Percentiles rank a stretch among this genome's conserved stretches.
Conservation (phyloP, 1,139 yeast genomes). For the Debaryomyces fabryi region DNA sequence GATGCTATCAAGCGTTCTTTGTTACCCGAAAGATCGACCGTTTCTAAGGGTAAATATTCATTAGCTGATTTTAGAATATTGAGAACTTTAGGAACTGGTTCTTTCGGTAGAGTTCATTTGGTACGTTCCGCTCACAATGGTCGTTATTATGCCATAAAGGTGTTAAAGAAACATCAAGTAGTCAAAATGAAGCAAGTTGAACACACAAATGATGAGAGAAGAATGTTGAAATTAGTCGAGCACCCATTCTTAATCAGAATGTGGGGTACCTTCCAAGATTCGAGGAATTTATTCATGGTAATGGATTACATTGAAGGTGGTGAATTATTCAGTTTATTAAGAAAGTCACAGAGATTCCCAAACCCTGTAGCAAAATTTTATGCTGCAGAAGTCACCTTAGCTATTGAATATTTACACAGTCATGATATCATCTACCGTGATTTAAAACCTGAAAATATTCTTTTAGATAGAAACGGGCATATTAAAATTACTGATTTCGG, state of each 20-base stretch:
- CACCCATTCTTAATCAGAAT: slow-evolving; percentile 62
- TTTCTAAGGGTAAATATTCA: slow-evolving; percentile 58
- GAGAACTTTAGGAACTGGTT: slow-evolving; percentile 63
- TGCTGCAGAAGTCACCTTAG: slow-evolving; percentile 62
- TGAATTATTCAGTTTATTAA: slow-evolving; percentile 55
- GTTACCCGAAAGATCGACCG: slow-evolving; percentile 38
- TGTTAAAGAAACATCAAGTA: slow-evolving; percentile 58
- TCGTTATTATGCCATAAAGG: slow-evolving; percentile 61
- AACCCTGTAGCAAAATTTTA: slow-evolving; percentile 66
- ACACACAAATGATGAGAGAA: slow-evolving; percentile 63
- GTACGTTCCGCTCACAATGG: slow-evolving; percentile 63
- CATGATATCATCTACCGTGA: slow-evolving; percentile 63
- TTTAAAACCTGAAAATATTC: slow-evolving; percentile 61
- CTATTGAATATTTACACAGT: slow-evolving; percentile 59
- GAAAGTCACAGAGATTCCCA: slow-evolving; percentile 63
- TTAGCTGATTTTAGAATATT: slow-evolving; percentile 54
- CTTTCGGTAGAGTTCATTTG: slow-evolving; percentile 64
- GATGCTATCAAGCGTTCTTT: slow-evolving; percentile 36
- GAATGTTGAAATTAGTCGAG: slow-evolving; percentile 57
- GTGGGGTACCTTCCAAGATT: slow-evolving; percentile 70
- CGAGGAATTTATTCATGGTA: slow-evolving; percentile 57
- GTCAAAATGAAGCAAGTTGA: slow-evolving; percentile 65
- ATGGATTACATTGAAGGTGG: slow-evolving; percentile 71
- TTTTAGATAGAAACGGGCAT: slow-evolving; percentile 60
- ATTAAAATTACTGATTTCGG: slow-evolving; percentile 65